Evolutionary conservation across 306 rosid species (phyloP), one percentile per base, ranked within the genome.

Genomic region (Gillenia trifoliata): DNA sequence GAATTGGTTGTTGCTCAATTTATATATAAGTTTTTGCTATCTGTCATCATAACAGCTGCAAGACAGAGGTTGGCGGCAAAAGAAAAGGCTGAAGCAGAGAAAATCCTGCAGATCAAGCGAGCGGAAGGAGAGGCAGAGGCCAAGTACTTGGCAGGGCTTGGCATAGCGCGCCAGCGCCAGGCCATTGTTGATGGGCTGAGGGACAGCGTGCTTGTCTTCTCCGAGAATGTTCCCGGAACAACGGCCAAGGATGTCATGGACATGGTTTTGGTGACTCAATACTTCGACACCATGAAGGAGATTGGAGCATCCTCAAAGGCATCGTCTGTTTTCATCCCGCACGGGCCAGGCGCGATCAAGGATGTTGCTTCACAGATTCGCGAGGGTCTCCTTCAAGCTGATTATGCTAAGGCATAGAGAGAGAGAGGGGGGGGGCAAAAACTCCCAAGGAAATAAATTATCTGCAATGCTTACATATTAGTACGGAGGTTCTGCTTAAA

Each of bases 221-320:
- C 92, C 0, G 86, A 83, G 72, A 83, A 82, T 13, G 96, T 90
- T 30, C 91, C 93, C 0, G 97, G 93, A 22, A 89, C 97, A 68
- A 22, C 88, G 0, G 83, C 92, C 15, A 91, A 76, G 52, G 92
- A 91, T 84, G 85, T 91, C 75, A 84, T 91, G 94, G 94, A 89
- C 79, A 89, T 91, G 92, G 93, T 91, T 36, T 78, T 89, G 56
- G 92, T 84, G 71, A 89, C 94, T 62, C 97, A 91, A 8, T 91
- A 91, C 82, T 91, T 91, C 12, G 92, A 91, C 79, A 91, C 97
- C 1, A 82, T 91, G 90, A 91, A 89, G 80, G 97, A 91, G 76
- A 91, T 91, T 1, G 94, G 92, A 3, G 97, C 97, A n/a, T 84
- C 89, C 59, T 91, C 97, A 9, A 91, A 84, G 80, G 82, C 93